Conservation (phyloP, 768 basidiomycete genomes). For the Lactarius sp. region DNA sequence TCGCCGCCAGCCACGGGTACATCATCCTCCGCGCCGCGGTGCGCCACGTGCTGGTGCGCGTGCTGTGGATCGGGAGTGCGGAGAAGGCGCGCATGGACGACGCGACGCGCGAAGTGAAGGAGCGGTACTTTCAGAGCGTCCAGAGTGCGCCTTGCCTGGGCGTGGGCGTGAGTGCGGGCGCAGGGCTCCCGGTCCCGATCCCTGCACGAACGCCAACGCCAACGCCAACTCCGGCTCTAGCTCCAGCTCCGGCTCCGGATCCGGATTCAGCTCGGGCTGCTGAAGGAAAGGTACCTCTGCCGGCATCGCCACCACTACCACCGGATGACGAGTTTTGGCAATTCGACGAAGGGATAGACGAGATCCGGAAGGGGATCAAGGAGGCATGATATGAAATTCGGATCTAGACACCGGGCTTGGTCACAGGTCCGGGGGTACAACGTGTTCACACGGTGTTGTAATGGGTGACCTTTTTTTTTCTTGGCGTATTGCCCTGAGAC, state of each 20-base stretch:
- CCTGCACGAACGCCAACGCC: no score
- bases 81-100: slow-evolving; percentile 57
- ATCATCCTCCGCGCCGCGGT: slow-evolving; percentile 58
- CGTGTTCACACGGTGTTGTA: no score
- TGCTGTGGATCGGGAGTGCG: slow-evolving; percentile 70
- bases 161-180: slow-evolving; percentile 10
- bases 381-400: slow-evolving; percentile 31
- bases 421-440: no score
- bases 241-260: not conserved
- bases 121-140: slow-evolving; percentile 37
- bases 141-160: slow-evolving; percentile 28
- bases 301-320: not conserved
- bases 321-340: slow-evolving; percentile 51
- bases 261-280: not conserved
- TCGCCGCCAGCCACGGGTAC: slow-evolving; percentile 86
- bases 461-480: not conserved
- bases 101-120: slow-evolving; percentile 52
- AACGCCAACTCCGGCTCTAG: no score
- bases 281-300: not conserved
- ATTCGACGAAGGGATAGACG: slow-evolving; percentile 67
- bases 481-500: not conserved
- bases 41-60: slow-evolving; percentile 63
- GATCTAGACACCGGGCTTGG: no score
- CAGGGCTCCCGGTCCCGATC: not conserved
- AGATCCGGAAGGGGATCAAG: slow-evolving; percentile 63